phyloP scores from a whole-genome alignment of 345 rosid genomes.

The rapeseed (Brassica napus) region DNA sequence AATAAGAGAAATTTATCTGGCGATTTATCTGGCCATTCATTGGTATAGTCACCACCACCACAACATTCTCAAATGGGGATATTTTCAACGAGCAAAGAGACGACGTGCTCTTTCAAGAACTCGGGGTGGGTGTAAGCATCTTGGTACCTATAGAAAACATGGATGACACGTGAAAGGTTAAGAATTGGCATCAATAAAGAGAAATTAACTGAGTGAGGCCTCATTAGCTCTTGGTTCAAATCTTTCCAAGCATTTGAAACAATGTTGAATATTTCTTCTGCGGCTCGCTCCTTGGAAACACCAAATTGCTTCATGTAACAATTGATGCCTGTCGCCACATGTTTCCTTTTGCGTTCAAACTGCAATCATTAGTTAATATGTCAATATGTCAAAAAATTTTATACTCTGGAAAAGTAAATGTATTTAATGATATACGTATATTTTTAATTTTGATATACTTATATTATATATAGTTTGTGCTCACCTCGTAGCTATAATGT shows the following conservation, averaged over 20 bases:
- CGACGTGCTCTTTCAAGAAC: not conserved
- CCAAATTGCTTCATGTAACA: not conserved
- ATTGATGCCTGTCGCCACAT: not conserved
- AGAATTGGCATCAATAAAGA: not conserved
- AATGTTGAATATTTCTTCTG: not conserved
- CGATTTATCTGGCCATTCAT: no score
- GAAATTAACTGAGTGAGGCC: not conserved
- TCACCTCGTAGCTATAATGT: not conserved
- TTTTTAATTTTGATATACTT: no score
- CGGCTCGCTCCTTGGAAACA: not conserved
- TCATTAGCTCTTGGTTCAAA: not conserved
- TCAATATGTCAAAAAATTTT: no score
- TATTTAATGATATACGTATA: no score
- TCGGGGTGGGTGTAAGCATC: not conserved
- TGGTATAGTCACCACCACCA: no score
- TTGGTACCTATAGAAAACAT: not conserved
- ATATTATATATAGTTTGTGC: not conserved
- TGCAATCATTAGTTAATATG: not conserved
- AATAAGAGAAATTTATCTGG: no score
- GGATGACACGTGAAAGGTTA: not conserved
- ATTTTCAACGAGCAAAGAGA: not conserved
- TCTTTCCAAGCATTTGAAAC: not conserved
- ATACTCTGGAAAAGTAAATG: no score
- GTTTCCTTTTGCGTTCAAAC: not conserved
- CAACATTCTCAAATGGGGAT: not conserved